Conservation (phyloP, 129 eudicot genomes). For the carrot (Daucus carota) region DNA sequence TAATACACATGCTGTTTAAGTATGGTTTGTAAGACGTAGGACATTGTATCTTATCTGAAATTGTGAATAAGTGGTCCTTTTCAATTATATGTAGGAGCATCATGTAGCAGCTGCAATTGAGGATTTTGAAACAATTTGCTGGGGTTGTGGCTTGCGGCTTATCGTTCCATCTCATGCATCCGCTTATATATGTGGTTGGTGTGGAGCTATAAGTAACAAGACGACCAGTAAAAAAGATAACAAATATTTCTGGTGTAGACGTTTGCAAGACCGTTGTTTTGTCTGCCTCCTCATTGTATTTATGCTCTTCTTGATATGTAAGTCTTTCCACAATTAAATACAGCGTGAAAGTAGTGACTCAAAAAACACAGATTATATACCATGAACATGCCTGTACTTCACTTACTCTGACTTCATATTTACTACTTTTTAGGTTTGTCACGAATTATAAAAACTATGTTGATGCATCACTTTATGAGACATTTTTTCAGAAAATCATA, state of each 20-base stretch:
- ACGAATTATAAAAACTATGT: not conserved
- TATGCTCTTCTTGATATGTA: slow-evolving; percentile 75
- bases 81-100: slow-evolving; percentile 35
- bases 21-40: not conserved
- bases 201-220: slow-evolving; percentile 90
- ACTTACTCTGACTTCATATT: not conserved
- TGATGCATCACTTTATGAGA: not conserved
- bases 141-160: slow-evolving; percentile 96
- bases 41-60: not conserved
- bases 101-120: slow-evolving; percentile 30
- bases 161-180: slow-evolving; percentile 71
- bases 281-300: slow-evolving; percentile 55
- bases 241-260: slow-evolving; percentile 60
- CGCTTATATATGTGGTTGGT: slow-evolving; percentile 85
- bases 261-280: slow-evolving; percentile 75
- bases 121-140: slow-evolving; percentile 66
- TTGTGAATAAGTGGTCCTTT: not conserved
- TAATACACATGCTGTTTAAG: not conserved
- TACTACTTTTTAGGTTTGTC: not conserved
- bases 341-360: not conserved
- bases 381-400: not conserved
- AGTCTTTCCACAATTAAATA: slow-evolving; percentile 6
- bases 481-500: not conserved
- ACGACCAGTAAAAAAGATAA: slow-evolving; percentile 45
- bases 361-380: not conserved